Conservation (phyloP, 2,329 filamentous ascomycete species). For the Paecilomyces dactylethromorphus region DNA sequence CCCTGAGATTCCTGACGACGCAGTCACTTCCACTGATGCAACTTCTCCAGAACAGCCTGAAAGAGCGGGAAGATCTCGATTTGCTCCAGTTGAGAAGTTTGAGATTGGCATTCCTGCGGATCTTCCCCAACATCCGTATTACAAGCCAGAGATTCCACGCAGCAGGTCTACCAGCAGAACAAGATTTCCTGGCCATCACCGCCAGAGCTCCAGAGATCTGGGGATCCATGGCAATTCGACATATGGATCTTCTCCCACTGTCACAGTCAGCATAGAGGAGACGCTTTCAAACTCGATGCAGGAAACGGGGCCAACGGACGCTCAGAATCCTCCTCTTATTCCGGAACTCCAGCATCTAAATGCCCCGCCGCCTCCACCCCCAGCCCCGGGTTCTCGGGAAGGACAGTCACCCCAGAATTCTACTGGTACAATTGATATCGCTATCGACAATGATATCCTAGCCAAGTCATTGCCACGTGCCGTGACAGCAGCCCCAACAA, state of each 20-base stretch:
- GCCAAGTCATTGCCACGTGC: slow-evolving; percentile 28
- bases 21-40: slow-evolving; percentile 29
- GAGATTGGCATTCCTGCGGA: slow-evolving; percentile 21
- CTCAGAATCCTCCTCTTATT: slow-evolving; percentile 43
- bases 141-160: slow-evolving; percentile 31
- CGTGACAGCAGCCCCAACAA: slow-evolving; percentile 28
- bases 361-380: slow-evolving; percentile 46
- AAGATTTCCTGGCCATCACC: slow-evolving; percentile 22
- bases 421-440: slow-evolving; percentile 33
- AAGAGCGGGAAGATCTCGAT: slow-evolving; percentile 32
- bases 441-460: slow-evolving; percentile 33
- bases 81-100: slow-evolving; percentile 27
- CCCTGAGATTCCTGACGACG: slow-evolving; percentile 49
- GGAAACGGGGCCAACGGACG: slow-evolving; percentile 4
- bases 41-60: slow-evolving; percentile 31
- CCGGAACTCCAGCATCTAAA: slow-evolving; percentile 57
- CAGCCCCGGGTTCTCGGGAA: slow-evolving; percentile 28
- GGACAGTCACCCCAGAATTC: slow-evolving; percentile 27
- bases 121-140: slow-evolving; percentile 34
- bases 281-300: slow-evolving; percentile 30
- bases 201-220: slow-evolving; percentile 19
- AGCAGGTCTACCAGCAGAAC: slow-evolving; percentile 36
- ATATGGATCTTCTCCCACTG: slow-evolving; percentile 27
- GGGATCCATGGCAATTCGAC: slow-evolving; percentile 11
- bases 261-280: slow-evolving; percentile 50